Base-by-base conservation (phyloP, 345 rosid genomes). In the Gossypium mustelinum region DNA sequence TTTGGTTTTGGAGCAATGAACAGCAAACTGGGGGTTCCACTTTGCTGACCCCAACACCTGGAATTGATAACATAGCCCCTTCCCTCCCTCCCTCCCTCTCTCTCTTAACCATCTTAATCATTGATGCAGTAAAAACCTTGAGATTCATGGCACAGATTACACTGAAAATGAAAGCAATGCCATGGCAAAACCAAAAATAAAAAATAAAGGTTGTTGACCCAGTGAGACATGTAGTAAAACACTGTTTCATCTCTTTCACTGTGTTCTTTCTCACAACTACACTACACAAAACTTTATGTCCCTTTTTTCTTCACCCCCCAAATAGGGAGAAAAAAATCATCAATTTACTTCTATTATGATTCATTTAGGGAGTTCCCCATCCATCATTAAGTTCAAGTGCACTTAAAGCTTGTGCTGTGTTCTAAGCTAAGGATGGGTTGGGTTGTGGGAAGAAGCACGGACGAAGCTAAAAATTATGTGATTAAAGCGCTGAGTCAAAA, bases 31-130 rank as follows among this genome's bases (percentile, higher is more conserved):
- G 92, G 89, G 17, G 41, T 34, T 90, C 87, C 88, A 75, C 82
- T 80, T 77, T 86, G 41, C 92, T 87, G 92, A 81, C 73, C 80
- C 82, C 84, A 86, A 81, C 86, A 87, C 88, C 94, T 87, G 94
- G 91, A 87, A 81, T 83, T 81, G 84, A 84, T 86, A 84, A 85
- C 81, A 72, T 50, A 64, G 6, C 22, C 60, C 7, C 34, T 0
- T 34, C 4, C 11, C 41, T 12, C 8, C 2, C 2, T 22, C 3
- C 9, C 11, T 29, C 11, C 0, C 25, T 18, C 52, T 16, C 45
- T 51, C 45, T 69, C 25, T 39, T 61, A 77, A 43, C 71, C 73
- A 74, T 68, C 78, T 84, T 83, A 83, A 86, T 86, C 87, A 84
- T 83, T 86, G 85, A 82, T 72, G 85, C 85, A 69, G 86, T 83